Base-by-base conservation (phyloP, 225 moss, liverwort and hornwort genomes). In the Anthoceros angustus region DNA sequence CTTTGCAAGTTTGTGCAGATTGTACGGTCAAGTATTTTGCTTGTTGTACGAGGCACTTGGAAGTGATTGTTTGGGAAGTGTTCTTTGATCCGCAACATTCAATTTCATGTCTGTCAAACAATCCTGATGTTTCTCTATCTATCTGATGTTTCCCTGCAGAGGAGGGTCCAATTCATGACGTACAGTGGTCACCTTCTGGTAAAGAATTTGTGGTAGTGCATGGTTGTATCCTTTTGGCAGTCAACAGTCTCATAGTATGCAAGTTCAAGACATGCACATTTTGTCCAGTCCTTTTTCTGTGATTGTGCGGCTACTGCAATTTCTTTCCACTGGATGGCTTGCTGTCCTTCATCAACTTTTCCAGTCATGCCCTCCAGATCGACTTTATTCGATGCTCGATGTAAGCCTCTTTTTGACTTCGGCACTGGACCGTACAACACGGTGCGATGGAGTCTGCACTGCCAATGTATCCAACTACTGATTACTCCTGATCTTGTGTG, bases 141-240 rank as follows among this genome's bases (percentile, higher is more conserved):
- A n/a, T n/a, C n/a, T 60, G 25, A 65, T 26, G 46, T 62, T 43
- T 43, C 42, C 68, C 78, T 92, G 98, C 72, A 70, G 89, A 86
- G 72, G 98, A 98, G 67, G 98, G 98, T 46, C 98, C 98, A 38
- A 83, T 98, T 70, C 82, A 89, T 76, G 98, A 89, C 64, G 98
- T 86, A 64, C 85, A 89, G 63, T 98, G 98, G 98, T 89, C 98
- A 70, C 89, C 98, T 72, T 92, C 80, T 64, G 98, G 98, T 69
- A 80, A 77, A 64, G 98, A 92, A 18, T 98, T 98, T 75, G 73
- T 98, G 62, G 89, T 89, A 60, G 81, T 92, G 48, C 87, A 98
- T 70, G 98, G 98, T 55, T 98, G 98, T 98, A 98, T 98, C 89
- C 91, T 73, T 72, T 67, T 71, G 25, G 49, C 38, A n/a, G 67